phyloP scores from a whole-genome alignment of 495 filamentous ascomycete genomes.

The Chaetomium fimeti region DNA sequence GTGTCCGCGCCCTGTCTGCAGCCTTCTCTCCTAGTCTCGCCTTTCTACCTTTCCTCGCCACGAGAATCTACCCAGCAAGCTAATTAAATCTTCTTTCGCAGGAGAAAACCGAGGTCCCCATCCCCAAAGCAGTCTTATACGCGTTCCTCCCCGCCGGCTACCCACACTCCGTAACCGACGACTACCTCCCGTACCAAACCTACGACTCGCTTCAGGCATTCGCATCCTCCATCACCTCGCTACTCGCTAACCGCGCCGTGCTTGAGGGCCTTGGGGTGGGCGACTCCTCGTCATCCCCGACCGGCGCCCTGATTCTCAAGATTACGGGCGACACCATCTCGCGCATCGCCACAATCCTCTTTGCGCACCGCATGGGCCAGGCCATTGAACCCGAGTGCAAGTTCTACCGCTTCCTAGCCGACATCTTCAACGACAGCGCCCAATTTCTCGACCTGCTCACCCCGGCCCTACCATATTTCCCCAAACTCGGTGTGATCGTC shows the following conservation, averaged over 20 bases:
- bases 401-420: slow-evolving; percentile 83
- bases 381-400: slow-evolving; percentile 95
- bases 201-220: slow-evolving; percentile 93
- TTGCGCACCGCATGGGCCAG: slow-evolving; percentile 80
- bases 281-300: slow-evolving; percentile 79
- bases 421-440: slow-evolving; percentile 88
- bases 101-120: slow-evolving; percentile 35
- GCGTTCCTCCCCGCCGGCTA: slow-evolving; percentile 93
- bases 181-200: slow-evolving; percentile 75
- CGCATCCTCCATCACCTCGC: slow-evolving; percentile 84
- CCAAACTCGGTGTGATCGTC: slow-evolving; percentile 69
- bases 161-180: slow-evolving; percentile 83
- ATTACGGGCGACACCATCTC: slow-evolving; percentile 83
- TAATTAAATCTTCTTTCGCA: slow-evolving; percentile 15
- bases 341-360: slow-evolving; percentile 83
- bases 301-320: slow-evolving; percentile 79
- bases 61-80: too few species aligned
- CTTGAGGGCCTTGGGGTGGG: slow-evolving; percentile 92
- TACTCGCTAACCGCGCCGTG: slow-evolving; percentile 84
- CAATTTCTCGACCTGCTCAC: slow-evolving; percentile 88
- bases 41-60: neutral
- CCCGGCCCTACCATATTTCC: slow-evolving; percentile 67
- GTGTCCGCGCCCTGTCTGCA: slow-evolving; percentile 3
- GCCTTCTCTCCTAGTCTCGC: neutral
- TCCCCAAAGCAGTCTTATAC: slow-evolving; percentile 50